Base-by-base conservation (phyloP, 2,329 filamentous ascomycete genomes). In the Fusarium stilboides region DNA sequence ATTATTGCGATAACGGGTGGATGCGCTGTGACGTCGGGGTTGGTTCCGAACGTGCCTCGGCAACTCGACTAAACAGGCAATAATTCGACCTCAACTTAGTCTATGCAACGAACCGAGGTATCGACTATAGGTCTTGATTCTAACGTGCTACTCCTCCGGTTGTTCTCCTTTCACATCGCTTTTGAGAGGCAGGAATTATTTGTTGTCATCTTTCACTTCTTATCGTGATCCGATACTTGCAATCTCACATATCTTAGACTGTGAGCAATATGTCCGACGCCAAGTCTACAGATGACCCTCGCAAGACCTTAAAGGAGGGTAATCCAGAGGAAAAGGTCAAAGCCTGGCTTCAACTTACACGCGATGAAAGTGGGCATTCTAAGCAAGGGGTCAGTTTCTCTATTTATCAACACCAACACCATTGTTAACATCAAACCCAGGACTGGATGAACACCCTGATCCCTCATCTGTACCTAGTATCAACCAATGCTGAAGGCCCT, bases 391-490 rank as follows among this genome's bases (percentile, higher is more conserved):
- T 80, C 62, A 60, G 78, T 63, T 9, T 36, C 45, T 20, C 14
- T 40, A 2, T 37, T n/a, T 34, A 26, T 12, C 28, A 31, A 28
- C 40, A 7, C 34, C 9, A 17, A 13, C 28, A 22, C 22, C 6
- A 19, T 33, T 22, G 9, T 13, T 64, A 28, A 66, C 46, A 15
- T 31, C 24, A 13, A 34, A 46, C 6, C 26, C 64, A 86, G 84
- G 79, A 82, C 75, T 88, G 83, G 81, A 82, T 83, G 71, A 63
- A 75, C 39, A 55, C 71, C 14, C 78, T 88, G 51, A 55, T 82
- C 37, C 83, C 82, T 5, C 69, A 81, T 58, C 69, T 87, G 28
- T 71, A 73, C 19, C 71, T 88, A 8, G 71, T 73, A 9, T 75
- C 62, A 51, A 80, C 62, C 81, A 78, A 42, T 17, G 77, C 28